These are phyloP conservation scores for Scenedesmus sp. DNA, from an alignment of 163 green algal genomes.

Conservation along the genomic window DNA sequence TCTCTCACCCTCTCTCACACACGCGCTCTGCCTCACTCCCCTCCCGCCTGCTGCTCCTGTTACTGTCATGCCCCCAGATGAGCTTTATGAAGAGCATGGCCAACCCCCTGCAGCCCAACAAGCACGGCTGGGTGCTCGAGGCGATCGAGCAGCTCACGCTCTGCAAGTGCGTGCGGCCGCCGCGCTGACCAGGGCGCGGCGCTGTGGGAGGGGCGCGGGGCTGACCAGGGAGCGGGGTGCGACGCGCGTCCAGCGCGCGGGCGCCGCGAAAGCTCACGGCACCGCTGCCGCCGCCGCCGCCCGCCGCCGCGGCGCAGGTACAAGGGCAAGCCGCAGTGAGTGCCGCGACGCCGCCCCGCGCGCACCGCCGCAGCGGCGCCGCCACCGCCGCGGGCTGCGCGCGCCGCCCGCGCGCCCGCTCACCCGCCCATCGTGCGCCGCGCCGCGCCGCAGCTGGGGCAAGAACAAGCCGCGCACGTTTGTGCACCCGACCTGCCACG, in stretches of 20 bases:
- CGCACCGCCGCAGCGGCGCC: not conserved
- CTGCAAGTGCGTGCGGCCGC: constrained; percentile 41
- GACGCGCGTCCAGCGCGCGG: not conserved
- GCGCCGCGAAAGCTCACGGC: not conserved
- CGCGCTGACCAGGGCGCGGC: not conserved
- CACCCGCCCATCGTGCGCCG: too few species aligned
- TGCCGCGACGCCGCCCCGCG: not conserved
- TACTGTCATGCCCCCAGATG: too few species aligned
- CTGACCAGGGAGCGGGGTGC: not conserved
- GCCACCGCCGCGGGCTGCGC: too few species aligned
- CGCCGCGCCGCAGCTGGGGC: constrained; percentile 27
- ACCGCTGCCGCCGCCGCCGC: too few species aligned
- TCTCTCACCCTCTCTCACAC: too few species aligned
- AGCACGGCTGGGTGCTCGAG: constrained; percentile 36
- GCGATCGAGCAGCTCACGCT: constrained; percentile 47
- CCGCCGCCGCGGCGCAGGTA: too few species aligned
- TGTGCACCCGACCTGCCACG: constrained; percentile 31
- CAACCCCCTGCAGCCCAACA: constrained; percentile 3
- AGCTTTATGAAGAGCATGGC: constrained; percentile 38
- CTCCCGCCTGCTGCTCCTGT: too few species aligned
- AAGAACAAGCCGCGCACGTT: constrained; percentile 44
- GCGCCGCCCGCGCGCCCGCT: too few species aligned
- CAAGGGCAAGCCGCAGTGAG: constrained; percentile 33
- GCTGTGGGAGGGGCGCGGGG: not conserved
- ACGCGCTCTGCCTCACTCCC: too few species aligned